A percentile compares a stretch with the other conserved stretches of the same genome.
These are phyloP conservation scores for Mortierella sp. DNA, from an alignment of 371 early-diverging fungal genomes.

Conservation along the genomic window DNA sequence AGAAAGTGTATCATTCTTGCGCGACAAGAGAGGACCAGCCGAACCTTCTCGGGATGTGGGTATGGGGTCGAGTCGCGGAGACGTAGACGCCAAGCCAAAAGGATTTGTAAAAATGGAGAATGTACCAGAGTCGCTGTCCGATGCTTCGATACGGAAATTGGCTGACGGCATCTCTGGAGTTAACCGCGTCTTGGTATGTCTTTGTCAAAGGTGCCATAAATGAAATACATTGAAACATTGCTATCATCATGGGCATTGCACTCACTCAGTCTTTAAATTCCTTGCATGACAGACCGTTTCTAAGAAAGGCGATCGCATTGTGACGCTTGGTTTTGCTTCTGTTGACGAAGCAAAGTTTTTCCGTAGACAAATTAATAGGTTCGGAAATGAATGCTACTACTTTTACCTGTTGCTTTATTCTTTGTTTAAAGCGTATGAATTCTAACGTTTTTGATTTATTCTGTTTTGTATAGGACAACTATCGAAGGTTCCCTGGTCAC, in stretches of 20 bases:
- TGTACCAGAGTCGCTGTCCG: slow-evolving; percentile 34
- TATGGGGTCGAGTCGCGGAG: neutral
- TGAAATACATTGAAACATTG: neutral
- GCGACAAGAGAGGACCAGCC: slow-evolving; percentile 16
- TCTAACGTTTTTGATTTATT: neutral
- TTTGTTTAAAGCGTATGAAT: neutral
- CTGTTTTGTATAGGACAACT: slow-evolving; percentile 30
- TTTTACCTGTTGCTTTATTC: slow-evolving; percentile 1
- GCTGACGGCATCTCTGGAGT: slow-evolving; percentile 45
- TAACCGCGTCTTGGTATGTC: slow-evolving; percentile 40
- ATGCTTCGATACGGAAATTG: slow-evolving; percentile 28
- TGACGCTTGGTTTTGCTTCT: slow-evolving; percentile 43
- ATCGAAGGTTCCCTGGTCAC: slow-evolving; percentile 54
- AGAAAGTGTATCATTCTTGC: slow-evolving; percentile 34
- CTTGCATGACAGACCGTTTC: slow-evolving; percentile 25
- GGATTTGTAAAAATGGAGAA: slow-evolving; percentile 53
- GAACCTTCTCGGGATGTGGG: neutral
- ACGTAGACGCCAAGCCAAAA: slow-evolving; percentile 2
- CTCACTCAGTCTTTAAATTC: neutral
- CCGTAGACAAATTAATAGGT: slow-evolving; percentile 60
- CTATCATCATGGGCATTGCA: neutral
- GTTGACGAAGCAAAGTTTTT: slow-evolving; percentile 55
- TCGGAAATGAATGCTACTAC: slow-evolving; percentile 1
- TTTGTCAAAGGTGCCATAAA: neutral
- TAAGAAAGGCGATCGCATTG: slow-evolving; percentile 28